These are phyloP conservation scores for Pseudogymnoascus verrucosus DNA, from an alignment of 2,329 filamentous ascomycete genomes.

Conservation along the genomic window DNA sequence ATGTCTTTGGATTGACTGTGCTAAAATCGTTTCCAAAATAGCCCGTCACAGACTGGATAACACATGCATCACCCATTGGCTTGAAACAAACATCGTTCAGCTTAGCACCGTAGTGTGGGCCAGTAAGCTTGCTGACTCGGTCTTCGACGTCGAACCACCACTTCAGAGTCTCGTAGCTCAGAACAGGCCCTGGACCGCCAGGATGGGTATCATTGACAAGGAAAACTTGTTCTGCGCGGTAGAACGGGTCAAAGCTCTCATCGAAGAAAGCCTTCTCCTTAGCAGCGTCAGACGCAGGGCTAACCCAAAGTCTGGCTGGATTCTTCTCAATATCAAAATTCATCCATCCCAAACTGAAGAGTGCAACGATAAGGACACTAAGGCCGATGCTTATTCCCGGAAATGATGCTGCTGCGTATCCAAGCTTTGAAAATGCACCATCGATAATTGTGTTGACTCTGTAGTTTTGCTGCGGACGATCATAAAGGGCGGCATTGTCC, in stretches of 20 bases:
- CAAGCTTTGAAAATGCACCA: slow-evolving; percentile 69
- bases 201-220: slow-evolving; percentile 75
- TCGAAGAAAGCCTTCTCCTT: slow-evolving; percentile 94
- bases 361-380: slow-evolving; percentile 65
- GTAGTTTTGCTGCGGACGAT: slow-evolving; percentile 73
- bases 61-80: slow-evolving; percentile 79
- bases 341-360: slow-evolving; percentile 83
- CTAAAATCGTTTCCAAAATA: slow-evolving; percentile 69
- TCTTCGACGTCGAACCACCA: slow-evolving; percentile 95
- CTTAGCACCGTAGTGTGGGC: slow-evolving; percentile 56
- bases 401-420: slow-evolving; percentile 72
- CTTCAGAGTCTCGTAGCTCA: slow-evolving; percentile 77
- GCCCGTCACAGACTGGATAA: slow-evolving; percentile 84
- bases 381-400: slow-evolving; percentile 73
- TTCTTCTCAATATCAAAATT: slow-evolving; percentile 84
- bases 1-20: slow-evolving; percentile 55
- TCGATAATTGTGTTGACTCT: slow-evolving; percentile 78
- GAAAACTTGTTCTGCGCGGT: slow-evolving; percentile 87
- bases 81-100: slow-evolving; percentile 90
- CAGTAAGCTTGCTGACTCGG: slow-evolving; percentile 64
- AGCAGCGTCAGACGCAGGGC: slow-evolving; percentile 81
- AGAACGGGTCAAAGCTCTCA: slow-evolving; percentile 87
- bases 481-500: slow-evolving; percentile 66
- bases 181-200: slow-evolving; percentile 61
- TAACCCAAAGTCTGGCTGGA: slow-evolving; percentile 93